Evolutionary conservation across 192 early-diverging fungal species (phyloP).

Genomic region (Coemansia javaensis): DNA sequence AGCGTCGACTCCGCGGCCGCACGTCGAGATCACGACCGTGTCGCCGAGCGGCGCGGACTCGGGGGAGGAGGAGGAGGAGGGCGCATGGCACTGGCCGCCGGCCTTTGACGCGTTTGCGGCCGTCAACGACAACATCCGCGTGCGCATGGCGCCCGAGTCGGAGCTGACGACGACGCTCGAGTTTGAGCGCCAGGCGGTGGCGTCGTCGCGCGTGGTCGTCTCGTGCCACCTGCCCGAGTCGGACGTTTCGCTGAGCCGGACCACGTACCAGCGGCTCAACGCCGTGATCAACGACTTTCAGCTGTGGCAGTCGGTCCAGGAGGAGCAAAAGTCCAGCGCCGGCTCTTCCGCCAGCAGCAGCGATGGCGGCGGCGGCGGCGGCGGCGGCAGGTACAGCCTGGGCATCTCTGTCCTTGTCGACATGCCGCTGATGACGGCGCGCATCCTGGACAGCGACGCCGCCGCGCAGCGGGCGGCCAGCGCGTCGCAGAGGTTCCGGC

Average conservation of each 20-base stretch:
- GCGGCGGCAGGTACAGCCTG: conserved; percentile 1
- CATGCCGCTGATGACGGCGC: conserved; percentile 33
- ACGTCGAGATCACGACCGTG: conserved; percentile 46
- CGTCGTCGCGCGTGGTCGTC: conserved; percentile 33
- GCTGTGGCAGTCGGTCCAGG: conserved; percentile 48
- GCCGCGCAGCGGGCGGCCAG: background rate
- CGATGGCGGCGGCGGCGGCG: background rate
- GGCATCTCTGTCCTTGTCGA: conserved; percentile 40
- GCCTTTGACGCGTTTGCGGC: conserved; percentile 48
- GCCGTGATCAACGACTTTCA: conserved; percentile 48
- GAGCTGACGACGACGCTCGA: conserved; percentile 43
- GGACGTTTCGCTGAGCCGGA: conserved; percentile 15
- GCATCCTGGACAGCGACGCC: conserved; percentile 19
- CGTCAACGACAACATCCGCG: conserved; percentile 41
- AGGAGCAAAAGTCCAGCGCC: conserved; percentile 6
- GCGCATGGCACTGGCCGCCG: conserved; percentile 22
- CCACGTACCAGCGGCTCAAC: conserved; percentile 39
- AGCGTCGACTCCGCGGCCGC: conserved; percentile 36
- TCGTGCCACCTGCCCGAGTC: conserved; percentile 50
- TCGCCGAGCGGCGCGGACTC: conserved; percentile 3
- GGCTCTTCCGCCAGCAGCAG: too few relatives aligned
- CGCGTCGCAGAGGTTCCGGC: conserved; percentile 24
- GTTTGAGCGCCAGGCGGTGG: conserved; percentile 43
- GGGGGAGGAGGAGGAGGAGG: background rate
- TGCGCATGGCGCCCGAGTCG: conserved; percentile 47